Percentiles rank a stretch among this genome's conserved stretches.
Evolutionary conservation across 805 yeast species (phyloP).

Genomic region (Cyberlindnera maritima): DNA sequence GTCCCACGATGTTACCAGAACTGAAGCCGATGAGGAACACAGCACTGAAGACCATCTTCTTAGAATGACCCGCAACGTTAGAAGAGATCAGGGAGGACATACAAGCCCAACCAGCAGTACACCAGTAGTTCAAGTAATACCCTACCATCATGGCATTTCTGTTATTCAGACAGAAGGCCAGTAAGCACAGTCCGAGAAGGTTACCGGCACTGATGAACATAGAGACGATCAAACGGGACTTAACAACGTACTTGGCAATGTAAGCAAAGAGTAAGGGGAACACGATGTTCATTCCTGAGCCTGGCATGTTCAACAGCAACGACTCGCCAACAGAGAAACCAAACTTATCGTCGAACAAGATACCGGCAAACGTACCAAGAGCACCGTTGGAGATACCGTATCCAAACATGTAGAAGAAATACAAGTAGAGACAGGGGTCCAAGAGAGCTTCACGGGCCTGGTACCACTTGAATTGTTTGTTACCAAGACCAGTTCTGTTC

Average conservation of each 20-base stretch:
- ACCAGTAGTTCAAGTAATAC: constrained; percentile 31
- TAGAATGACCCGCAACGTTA: constrained; percentile 69
- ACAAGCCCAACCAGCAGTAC: constrained; percentile 35
- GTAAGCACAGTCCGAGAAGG: constrained; percentile 31
- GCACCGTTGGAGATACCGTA: constrained; percentile 54
- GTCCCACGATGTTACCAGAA: constrained; percentile 67
- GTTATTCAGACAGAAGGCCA: constrained; percentile 32
- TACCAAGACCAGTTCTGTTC: constrained; percentile 59
- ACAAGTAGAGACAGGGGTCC: constrained; percentile 50
- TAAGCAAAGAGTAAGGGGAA: constrained; percentile 17
- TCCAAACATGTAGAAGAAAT: constrained; percentile 38
- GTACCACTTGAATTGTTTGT: constrained; percentile 47
- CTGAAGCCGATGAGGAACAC: constrained; percentile 61
- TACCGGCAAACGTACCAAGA: constrained; percentile 17
- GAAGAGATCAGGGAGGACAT: constrained; percentile 35
- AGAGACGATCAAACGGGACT: constrained; percentile 23
- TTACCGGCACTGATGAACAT: constrained; percentile 21
- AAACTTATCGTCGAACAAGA: constrained; percentile 13
- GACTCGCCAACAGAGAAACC: constrained; percentile 12
- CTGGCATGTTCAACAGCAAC: constrained; percentile 30
- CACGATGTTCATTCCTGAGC: constrained; percentile 28
- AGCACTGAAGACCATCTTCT: constrained; percentile 58
- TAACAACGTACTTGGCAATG: constrained; percentile 21
- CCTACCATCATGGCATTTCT: constrained; percentile 27
- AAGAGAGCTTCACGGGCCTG: constrained; percentile 50